Evolutionary conservation across 768 basidiomycete genomes (phyloP), one percentile per base, ranked within the genome.

Genomic region (Boletus pseudo-olivaceus): DNA sequence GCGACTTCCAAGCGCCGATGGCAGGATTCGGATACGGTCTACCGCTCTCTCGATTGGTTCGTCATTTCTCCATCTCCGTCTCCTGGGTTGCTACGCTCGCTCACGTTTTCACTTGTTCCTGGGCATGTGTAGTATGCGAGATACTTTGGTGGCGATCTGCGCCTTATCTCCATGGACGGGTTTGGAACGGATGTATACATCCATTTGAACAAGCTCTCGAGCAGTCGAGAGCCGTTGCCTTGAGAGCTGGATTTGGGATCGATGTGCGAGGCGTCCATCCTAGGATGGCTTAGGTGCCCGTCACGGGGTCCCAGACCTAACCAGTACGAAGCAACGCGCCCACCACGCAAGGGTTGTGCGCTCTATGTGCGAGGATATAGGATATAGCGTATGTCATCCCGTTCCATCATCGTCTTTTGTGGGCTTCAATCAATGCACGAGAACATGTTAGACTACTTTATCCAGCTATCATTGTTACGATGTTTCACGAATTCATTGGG

Each of bases 111-210:
- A 10, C 26, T 40, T 42, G 30, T 55, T 56, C 35, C 17, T 19
- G 53, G 8, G 15, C 38, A 32, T 29, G 34, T 42, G 32, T 39
- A 92, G 83, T 99, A 98, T 64, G 94, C 95, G 0, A 77, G 96
- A 45, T 99, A 97, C 68, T 97, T 98, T 64, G 96, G 93, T 0
- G 91, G 93, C 0, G 95, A 98, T 70, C 74, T 99, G 29, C 79
- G 91, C 17, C 72, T 99, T 52, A 99, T 99, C 58, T 89, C 93
- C 40, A 98, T 99, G 95, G 97, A 99, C 58, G 96, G 97, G n/a
- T 93, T 90, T 65, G 93, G 93, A 10, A 93, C 90, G 34, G 93
- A 96, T 66, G 90, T 94, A 3, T 96, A 95, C 67, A 93, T 96
- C 58, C 93, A 95, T 68, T 74, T 94, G 49, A 94, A 94, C 67